Base-by-base conservation (phyloP, 2,329 filamentous ascomycete genomes). In the Calonectria multiphialidica region DNA sequence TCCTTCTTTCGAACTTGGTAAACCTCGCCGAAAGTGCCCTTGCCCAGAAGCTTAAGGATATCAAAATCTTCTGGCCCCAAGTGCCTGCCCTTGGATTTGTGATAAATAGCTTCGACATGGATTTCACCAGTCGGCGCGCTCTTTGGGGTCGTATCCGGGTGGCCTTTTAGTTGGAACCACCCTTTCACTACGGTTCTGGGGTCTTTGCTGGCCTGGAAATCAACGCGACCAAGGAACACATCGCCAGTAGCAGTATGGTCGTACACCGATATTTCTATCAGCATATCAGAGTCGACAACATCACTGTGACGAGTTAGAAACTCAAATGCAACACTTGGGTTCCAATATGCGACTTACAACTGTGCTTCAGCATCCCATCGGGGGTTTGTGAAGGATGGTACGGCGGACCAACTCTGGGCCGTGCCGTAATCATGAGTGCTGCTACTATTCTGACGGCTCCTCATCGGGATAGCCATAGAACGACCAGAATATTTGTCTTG, bases 1-100 rank as follows among this genome's bases (percentile, higher is more conserved):
- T 99, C 97, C 87, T 95, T 97, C 90, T 99, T 99, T 79, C 95
- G 93, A 8, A 99, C 97, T 83, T 98, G 97, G 82, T 98, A 99
- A 2, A 99, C 97, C 83, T 99, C 97, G 1, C 97, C 97, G 82
- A 99, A 99, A 0, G 97, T 99, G 68, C 97, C 97, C 85, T 98
- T 98, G 74, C 97, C 97, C 76, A 99, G 98, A 70, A 99, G 90
- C 83, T 97, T 97, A 72, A 99, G 86, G 63, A 98, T 97, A 78
- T 44, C 18, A 10, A 44, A 44, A 7, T 44, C 42, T n/a, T 16
- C 18, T 9, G 42, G 42, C 8, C 42, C 42, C 18, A 44, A n/a
- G 42, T 44, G 16, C 8, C 42, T 44, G 16, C 42, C n/a, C 42
- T 44, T n/a, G 18, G 42, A 44, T 21, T n/a, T 21, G 3, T 44